phyloP scores from a whole-genome alignment of 371 early-diverging fungal species.

The Circinella minor region DNA sequence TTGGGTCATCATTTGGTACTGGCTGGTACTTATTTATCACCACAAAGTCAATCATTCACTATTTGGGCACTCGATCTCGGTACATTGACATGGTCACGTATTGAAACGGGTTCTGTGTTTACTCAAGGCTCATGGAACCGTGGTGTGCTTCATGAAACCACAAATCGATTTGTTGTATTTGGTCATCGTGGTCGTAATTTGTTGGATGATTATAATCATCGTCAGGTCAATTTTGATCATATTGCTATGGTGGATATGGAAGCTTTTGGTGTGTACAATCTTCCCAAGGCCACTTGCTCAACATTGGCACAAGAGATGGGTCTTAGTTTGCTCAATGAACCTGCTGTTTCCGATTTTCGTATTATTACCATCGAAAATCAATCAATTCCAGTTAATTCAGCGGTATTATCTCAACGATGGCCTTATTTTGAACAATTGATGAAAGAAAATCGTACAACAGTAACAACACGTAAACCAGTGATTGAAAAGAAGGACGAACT shows the following conservation, averaged over 20 bases:
- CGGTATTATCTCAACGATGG: conserved; percentile 70
- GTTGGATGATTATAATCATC: conserved; percentile 78
- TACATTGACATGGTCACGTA: conserved; percentile 66
- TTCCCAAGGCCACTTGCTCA: conserved; percentile 51
- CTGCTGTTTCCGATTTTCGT: conserved; percentile 63
- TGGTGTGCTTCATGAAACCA: conserved; percentile 62
- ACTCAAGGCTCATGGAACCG: conserved; percentile 78
- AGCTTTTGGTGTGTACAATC: conserved; percentile 65
- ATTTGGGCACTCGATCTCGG: conserved; percentile 73
- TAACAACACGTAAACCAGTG: not conserved
- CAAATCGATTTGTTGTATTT: conserved; percentile 75
- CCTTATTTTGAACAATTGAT: conserved; percentile 62
- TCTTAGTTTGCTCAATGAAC: conserved; percentile 60
- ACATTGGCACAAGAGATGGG: conserved; percentile 62
- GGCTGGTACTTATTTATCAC: conserved; percentile 75
- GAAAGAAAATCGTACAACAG: conserved; percentile 58
- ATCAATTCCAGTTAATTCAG: conserved; percentile 67
- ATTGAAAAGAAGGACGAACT: not conserved
- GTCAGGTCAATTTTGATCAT: conserved; percentile 73
- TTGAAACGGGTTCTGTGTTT: conserved; percentile 70
- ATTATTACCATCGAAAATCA: conserved; percentile 64
- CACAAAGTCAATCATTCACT: conserved; percentile 66
- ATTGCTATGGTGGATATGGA: conserved; percentile 69
- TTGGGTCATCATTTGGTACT: conserved; percentile 72
- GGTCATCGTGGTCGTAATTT: conserved; percentile 73